Evolutionary conservation across 176 grass and related monocot genomes (phyloP), one percentile per base, ranked within the genome.

Genomic region (Triticum dicoccoides): DNA sequence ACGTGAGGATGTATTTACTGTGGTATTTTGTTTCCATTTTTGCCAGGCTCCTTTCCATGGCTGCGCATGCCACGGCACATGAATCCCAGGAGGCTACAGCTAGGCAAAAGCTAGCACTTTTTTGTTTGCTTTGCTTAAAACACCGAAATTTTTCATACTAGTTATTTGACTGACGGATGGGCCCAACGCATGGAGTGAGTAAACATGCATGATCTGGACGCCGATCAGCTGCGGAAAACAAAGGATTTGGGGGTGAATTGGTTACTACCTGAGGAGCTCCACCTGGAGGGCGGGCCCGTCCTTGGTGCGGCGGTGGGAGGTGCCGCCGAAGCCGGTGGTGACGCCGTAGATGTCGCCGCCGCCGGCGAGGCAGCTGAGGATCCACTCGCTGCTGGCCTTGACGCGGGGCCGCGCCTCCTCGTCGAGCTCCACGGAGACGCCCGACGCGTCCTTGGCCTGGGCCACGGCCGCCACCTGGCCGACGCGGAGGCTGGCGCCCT

Each of bases 181-280:
- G 39, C 56, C 51, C 14, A 14, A 59, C 47, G 49, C 25, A 64
- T 47, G 69, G 25, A 27, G n/a, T 35, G 33, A 73, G 38, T 13
- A 61, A 51, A 20, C 49, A 35, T 62, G 59, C 15, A 21, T 11
- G 39, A 66, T 68, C 21, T 42, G 2, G 11, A 27, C 65, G 44
- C 14, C 18, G 63, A 77, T 37, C 21, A 51, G 58, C 5, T 32
- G 29, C 4, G 8, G 70, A 3, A 63, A 62, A 5, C 2, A 63
- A 20, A 0, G n/a, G 14, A 13, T 8, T 41, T 5, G 23, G 56
- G 8, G 24, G 7, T 62, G 9, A 45, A 76, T 75, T 32, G 8
- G 5, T 73, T 93, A 98, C 96, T 93, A 98, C 96, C 96, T 98
- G 86, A 98, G 94, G 58, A 98, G 96, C 79, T 98, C 96, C 47